Conservation (phyloP, 2,329 filamentous ascomycete species). For the Sporothrix euskadiensis region DNA sequence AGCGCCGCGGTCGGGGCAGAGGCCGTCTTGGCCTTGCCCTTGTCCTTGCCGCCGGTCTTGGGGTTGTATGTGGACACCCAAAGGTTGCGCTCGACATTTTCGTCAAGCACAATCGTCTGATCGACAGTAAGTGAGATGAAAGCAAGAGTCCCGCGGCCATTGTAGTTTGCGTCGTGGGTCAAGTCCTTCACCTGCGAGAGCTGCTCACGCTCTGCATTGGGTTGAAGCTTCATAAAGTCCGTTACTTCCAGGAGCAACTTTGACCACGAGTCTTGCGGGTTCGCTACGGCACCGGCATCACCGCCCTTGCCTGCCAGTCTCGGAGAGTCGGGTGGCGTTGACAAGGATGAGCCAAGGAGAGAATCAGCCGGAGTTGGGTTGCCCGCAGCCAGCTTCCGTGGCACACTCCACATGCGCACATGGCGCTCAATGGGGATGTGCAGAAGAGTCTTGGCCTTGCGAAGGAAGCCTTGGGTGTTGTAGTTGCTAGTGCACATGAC, state of each 20-base stretch:
- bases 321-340: constrained; percentile 37
- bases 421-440: constrained; percentile 70
- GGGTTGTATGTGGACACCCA: constrained; percentile 56
- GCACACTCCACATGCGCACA: constrained; percentile 73
- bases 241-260: constrained; percentile 61
- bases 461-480: constrained; percentile 73
- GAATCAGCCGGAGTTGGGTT: constrained; percentile 27
- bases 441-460: constrained; percentile 66
- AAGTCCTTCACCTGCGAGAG: constrained; percentile 64
- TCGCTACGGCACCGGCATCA: constrained; percentile 16
- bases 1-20: constrained; percentile 54
- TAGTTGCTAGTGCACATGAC: constrained; percentile 71
- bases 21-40: constrained; percentile 36
- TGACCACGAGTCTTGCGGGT: constrained; percentile 41
- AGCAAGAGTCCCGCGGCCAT: constrained; percentile 67
- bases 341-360: constrained; percentile 28
- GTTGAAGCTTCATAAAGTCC: constrained; percentile 62
- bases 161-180: constrained; percentile 73
- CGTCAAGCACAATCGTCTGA: constrained; percentile 80
- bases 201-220: constrained; percentile 63
- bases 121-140: constrained; percentile 69
- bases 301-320: constrained; percentile 25
- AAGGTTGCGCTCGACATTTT: constrained; percentile 62
- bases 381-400: constrained; percentile 45
- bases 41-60: constrained; percentile 37